Base-by-base conservation (phyloP, 192 early-diverging fungal species). In the Coemansia sp. region DNA sequence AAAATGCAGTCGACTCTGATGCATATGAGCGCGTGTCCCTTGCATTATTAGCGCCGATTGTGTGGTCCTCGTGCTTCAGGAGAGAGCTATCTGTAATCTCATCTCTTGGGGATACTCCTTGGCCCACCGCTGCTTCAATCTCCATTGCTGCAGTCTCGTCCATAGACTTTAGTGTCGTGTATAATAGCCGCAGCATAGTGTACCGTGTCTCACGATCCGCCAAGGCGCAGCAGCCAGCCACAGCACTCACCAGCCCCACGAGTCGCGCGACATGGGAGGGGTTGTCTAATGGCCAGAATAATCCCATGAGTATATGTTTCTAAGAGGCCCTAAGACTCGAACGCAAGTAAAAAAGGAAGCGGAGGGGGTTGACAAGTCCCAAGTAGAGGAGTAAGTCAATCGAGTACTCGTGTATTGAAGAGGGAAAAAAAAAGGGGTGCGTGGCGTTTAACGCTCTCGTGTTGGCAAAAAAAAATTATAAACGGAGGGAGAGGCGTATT, bases 1-100 rank as follows among this genome's bases (percentile, higher is more conserved):
- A 82, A 64, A 77, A 76, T 43, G 69, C 80, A 0, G 80, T 82
- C 23, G 80, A 82, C 38, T 82, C 80, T 16, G 80, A 82, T 30
- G 80, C 80, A 77, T 62, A 82, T 0, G 80, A 82, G 32, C 72
- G 60, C 50, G 75, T 72, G 66, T 82, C 80, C 17, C 72, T 39
- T 32, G 74, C 70, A 66, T 64, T 69, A 58, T 43, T 67, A 44
- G 19, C 10, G 66, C 32, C 49, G n/a, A 49, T 49, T 55, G 62
- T 17, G 39, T 57, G 69, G 55, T 58, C 55, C 55, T 33, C 55
- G 30, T 58, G 55, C 49, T 63, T 58, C 16, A 60, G 37, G 21
- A 37, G 52, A 16, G 55, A 35, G 50, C 19, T 28, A 50, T 46
- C 23, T 35, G 30, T 38, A 35, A 35, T 42, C 32, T 47, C 44